Evolutionary conservation across 371 early-diverging fungal species (phyloP), one percentile per base, ranked within the genome.

Genomic region (Vittaforma corneae): DNA sequence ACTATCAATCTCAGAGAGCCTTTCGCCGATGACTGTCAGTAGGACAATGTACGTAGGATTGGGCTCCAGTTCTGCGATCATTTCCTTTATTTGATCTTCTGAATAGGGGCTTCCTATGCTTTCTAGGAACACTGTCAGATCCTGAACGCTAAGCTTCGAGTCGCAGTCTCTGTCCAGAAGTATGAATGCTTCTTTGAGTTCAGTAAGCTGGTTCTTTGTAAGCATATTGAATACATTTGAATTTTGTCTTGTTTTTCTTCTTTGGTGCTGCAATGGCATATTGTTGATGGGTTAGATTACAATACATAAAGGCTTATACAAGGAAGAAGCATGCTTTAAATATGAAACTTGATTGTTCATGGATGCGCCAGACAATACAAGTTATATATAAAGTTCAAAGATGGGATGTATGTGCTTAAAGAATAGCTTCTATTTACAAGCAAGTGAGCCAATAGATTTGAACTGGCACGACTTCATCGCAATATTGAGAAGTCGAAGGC

Each of bases 141-240:
- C 92, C 67, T 87, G 87, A 44, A 84, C 83, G 72, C 85, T 86
- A 16, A 91, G 82, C 62, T 86, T 82, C 2, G 86, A 88, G 73
- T 91, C 91, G 1, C 83, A 81, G 70, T 91, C 88, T 65, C 85
- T 85, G 68, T 92, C 95, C 73, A 92, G 85, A 64, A 91, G 83
- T 32, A 86, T 85, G 77, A 94, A 94, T 29, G 89, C 90, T 72
- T 92, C 91, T 74, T 89, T 88, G 76, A 92, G 87, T 72, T 90
- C 89, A 61, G 84, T 85, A 48, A 94, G 90, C 77, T 94, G 93
- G 58, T 86, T 85, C 64, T 92, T 88, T 73, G 92, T 92, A 78
- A 97, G 91, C 84, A 92, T 91, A 46, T 89, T 89, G 80, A 97
- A 97, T 26, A 95, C 92, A 77, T 96, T 97, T 24, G 92, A 91